Evolutionary conservation across 1,139 yeast genomes (phyloP), one percentile per base, ranked within the genome.

Genomic region (Dujonia santamariae): DNA sequence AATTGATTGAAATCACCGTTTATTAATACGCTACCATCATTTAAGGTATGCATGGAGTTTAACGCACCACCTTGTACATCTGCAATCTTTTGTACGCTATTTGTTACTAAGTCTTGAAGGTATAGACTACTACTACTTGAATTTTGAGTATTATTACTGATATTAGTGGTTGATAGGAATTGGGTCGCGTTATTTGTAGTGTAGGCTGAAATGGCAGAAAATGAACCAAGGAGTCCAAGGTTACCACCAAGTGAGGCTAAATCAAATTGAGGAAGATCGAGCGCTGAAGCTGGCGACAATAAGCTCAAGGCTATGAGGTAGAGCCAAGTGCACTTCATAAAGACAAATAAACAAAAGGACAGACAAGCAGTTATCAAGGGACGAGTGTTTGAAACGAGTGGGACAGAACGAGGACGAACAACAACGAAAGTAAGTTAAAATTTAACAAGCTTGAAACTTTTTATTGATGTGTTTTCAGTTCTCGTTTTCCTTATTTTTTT

Each of bases 141-240:
- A 41, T 41, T 40, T 45, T 30, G 39, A 4, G 26, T 6, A 17
- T 17, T 9, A 17, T 7, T 20, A 38, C 12, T 17, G 13, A 4
- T 16, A 16, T 18, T 35, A 32, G 28, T 41, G 41, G 36, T 45
- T 46, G 34, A 35, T 17, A 61, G 47, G 30, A 53, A 51, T 15
- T 56, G 40, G 15, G 72, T 56, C 26, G 61, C 80, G 36, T 85
- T 85, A 20, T 56, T 50, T 45, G 71, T 78, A 24, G 65, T 50
- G 56, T 81, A 81, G 35, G 68, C 63, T 2, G 92, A 74, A 19
- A 83, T 53, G 12, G 82, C 78, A 39, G 76, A 73, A 46, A 77
- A 83, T 27, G 69, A 61, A 7, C 96, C 96, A 34, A 84, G 68
- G 13, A 85, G 47, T 4, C 83, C 80, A 32, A 86, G 59, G 37